phyloP scores from a whole-genome alignment of 495 filamentous ascomycete genomes.

The Tetracladium setigerum region DNA sequence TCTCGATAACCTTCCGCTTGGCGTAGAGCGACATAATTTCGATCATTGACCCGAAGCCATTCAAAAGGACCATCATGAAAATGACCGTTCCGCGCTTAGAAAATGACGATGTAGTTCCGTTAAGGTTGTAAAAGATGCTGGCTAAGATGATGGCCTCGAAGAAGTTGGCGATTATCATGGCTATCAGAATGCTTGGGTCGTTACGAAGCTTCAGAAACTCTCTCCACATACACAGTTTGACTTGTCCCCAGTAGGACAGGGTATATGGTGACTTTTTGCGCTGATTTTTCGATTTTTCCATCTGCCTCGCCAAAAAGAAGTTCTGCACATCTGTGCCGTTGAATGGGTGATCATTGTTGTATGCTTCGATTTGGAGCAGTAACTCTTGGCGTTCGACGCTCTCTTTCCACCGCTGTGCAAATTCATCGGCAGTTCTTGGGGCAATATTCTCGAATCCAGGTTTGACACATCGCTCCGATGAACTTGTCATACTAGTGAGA shows the following conservation, averaged over 20 bases:
- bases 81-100: too few species aligned
- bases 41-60: background rate
- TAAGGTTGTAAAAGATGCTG: too few species aligned
- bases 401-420: constrained; percentile 47
- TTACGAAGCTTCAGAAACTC: constrained; percentile 64
- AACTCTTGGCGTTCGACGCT: constrained; percentile 57
- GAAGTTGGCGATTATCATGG: constrained; percentile 71
- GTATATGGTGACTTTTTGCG: constrained; percentile 43
- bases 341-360: constrained; percentile 52
- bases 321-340: constrained; percentile 53
- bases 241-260: constrained; percentile 49
- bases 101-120: too few species aligned
- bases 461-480: constrained; percentile 50
- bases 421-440: constrained; percentile 59
- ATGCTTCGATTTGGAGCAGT: constrained; percentile 58
- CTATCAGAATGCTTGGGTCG: too few species aligned
- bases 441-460: constrained; percentile 52
- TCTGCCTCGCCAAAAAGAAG: constrained; percentile 57
- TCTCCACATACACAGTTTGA: constrained; percentile 61
- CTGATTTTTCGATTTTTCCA: constrained; percentile 55
- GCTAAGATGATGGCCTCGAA: too few species aligned
- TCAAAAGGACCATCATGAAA: too few species aligned
- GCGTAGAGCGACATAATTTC: constrained; percentile 66
- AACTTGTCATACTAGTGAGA: constrained; percentile 55
- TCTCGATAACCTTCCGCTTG: constrained; percentile 64